Evolutionary conservation across 805 yeast genomes (phyloP).

Genomic region (Wickerhamomyces bisporus): DNA sequence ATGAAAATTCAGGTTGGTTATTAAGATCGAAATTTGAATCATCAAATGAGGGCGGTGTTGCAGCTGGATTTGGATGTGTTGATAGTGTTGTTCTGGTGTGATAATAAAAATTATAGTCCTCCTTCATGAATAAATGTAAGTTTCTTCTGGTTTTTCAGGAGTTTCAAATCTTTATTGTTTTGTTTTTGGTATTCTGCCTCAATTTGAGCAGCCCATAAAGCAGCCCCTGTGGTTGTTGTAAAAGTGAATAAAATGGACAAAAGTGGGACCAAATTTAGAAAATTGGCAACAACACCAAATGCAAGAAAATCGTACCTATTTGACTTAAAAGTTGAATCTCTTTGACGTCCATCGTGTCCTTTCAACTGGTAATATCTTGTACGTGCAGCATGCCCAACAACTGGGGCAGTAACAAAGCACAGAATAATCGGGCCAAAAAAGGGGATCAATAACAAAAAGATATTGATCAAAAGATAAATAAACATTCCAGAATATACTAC

Average conservation of each 20-base stretch:
- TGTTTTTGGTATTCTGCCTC: slow-evolving; percentile 16
- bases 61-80: slow-evolving; percentile 97
- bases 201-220: slow-evolving; percentile 52
- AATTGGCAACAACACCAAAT: slow-evolving; percentile 48
- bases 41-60: slow-evolving; percentile 97
- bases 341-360: slow-evolving; percentile 40
- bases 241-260: slow-evolving; percentile 48
- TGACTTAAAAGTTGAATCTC: slow-evolving; percentile 30
- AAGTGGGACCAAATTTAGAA: slow-evolving; percentile 51
- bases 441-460: slow-evolving; percentile 47
- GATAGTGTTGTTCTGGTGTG: slow-evolving; percentile 63
- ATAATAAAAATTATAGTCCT: slow-evolving; percentile 1
- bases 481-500: slow-evolving; percentile 35
- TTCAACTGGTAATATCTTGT: slow-evolving; percentile 53
- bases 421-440: slow-evolving; percentile 53
- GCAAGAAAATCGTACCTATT: slow-evolving; percentile 37
- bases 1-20: slow-evolving; percentile 77
- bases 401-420: slow-evolving; percentile 46
- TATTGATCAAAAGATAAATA: slow-evolving; percentile 31
- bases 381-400: slow-evolving; percentile 48
- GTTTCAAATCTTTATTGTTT: background rate
- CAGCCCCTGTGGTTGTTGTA: slow-evolving; percentile 58
- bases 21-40: slow-evolving; percentile 82
- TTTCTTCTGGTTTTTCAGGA: slow-evolving; percentile 1
- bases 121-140: background rate